A percentile compares a stretch with the other conserved stretches of the same genome.
Conservation (phyloP, 2,329 filamentous ascomycete species). For the Fusarium zealandicum region DNA sequence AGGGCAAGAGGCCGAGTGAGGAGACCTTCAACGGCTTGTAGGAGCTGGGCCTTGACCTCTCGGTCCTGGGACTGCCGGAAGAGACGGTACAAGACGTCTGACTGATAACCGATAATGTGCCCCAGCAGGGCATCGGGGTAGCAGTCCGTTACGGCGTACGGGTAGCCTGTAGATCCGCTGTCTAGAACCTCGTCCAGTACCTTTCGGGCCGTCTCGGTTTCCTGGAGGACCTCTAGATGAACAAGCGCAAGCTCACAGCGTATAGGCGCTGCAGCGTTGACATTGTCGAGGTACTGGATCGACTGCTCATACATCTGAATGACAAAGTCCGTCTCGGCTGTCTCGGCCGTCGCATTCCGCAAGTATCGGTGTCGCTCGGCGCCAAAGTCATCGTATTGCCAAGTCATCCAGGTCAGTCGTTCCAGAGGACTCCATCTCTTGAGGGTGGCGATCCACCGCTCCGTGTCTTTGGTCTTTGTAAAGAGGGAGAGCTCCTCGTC, state of each 20-base stretch:
- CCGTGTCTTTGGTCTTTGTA: conserved; percentile 14
- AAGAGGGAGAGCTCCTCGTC: conserved; percentile 32
- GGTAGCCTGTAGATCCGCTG: conserved; percentile 30
- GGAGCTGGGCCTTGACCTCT: conserved; percentile 23
- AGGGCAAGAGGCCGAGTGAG: conserved; percentile 28
- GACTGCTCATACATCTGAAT: conserved; percentile 33
- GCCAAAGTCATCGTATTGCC: conserved; percentile 26
- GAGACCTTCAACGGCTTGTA: conserved; percentile 24
- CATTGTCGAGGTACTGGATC: conserved; percentile 39
- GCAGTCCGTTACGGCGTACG: conserved; percentile 34
- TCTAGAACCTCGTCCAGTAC: conserved; percentile 36
- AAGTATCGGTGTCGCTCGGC: conserved; percentile 14
- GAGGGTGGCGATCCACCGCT: conserved; percentile 22
- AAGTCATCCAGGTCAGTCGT: conserved; percentile 39
- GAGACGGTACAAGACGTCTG: conserved; percentile 29
- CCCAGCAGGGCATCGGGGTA: conserved; percentile 19
- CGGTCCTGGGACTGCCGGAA: conserved; percentile 35
- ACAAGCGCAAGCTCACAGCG: conserved; percentile 29
- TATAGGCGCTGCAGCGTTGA: conserved; percentile 38
- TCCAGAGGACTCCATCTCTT: conserved; percentile 40
- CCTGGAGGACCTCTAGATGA: conserved; percentile 24
- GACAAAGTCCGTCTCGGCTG: conserved; percentile 33
- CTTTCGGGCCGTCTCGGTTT: conserved; percentile 26
- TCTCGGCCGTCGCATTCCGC: conserved; percentile 21
- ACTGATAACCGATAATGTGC: conserved; percentile 21